Evolutionary conservation across 495 filamentous ascomycete genomes (phyloP).

Genomic region (Neurospora sublineolata): DNA sequence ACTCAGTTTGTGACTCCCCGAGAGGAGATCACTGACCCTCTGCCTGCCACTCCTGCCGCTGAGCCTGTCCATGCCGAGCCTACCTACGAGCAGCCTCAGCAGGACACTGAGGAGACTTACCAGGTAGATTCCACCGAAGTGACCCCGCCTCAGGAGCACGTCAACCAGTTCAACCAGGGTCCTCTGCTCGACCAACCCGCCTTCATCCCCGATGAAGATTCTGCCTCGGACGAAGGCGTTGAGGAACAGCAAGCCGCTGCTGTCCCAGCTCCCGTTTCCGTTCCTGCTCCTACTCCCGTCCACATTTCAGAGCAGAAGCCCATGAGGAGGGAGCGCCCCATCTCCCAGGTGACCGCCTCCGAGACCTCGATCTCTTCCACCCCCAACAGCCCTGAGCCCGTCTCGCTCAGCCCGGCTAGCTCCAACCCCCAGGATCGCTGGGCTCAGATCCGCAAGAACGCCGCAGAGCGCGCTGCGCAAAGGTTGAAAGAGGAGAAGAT

Average conservation of each 20-base stretch:
- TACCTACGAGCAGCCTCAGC: conserved; percentile 40
- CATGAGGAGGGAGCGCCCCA: conserved; percentile 4
- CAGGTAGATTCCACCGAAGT: conserved; percentile 56
- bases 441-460: conserved; percentile 93
- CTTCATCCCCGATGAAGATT: conserved; percentile 54
- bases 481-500: conserved; percentile 44
- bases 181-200: conserved; percentile 79
- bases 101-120: conserved; percentile 36
- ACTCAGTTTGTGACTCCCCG: conserved; percentile 14
- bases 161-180: conserved; percentile 82
- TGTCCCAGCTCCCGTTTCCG: conserved; percentile 32
- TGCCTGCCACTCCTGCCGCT: conserved; percentile 1
- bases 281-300: conserved; percentile 11
- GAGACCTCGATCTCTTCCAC: conserved; percentile 6
- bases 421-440: conserved; percentile 53
- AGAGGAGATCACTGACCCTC: conserved; percentile 20
- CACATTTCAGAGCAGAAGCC: not conserved
- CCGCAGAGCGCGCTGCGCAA: conserved; percentile 60
- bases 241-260: conserved; percentile 23
- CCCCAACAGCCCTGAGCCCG: not conserved
- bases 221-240: conserved; percentile 30
- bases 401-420: not conserved
- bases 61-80: conserved; percentile 14
- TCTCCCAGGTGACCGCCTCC: conserved; percentile 12
- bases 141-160: conserved; percentile 54